Evolutionary conservation across 2,329 filamentous ascomycete genomes (phyloP), one percentile per base, ranked within the genome.

Genomic region (Monosporascus sp.): DNA sequence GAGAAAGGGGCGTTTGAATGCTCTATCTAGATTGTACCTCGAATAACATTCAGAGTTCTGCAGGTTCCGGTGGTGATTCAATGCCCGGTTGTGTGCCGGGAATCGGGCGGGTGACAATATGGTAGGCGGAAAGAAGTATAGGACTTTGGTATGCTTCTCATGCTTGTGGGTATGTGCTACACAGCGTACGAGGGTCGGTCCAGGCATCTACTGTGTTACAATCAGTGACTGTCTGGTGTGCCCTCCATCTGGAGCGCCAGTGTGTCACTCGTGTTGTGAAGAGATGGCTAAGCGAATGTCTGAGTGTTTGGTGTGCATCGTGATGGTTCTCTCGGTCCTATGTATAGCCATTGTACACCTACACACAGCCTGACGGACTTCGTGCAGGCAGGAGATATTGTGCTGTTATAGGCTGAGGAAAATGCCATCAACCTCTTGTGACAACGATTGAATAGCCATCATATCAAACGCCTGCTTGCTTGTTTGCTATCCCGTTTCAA

Each of bases 11-110:
- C 62, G 62, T 65, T 57, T 61, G 65, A 65, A 57, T 65, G 65
- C 61, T 62, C 56, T 65, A 64, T 65, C 64, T 73, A 74, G 69
- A 73, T 67, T 72, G 71, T 69, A 69, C 61, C 58, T 67, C 67
- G 62, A 73, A 72, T 73, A 71, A 72, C 68, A 74, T 69, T 61
- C 61, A 68, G 65, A 68, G 66, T 70, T 66, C 67, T 62, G 59
- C 57, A 59, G 63, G 62, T 60, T 58, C 63, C 48, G 68, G 62
- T 63, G 63, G 56, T 50, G 62, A 59, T 58, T 56, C 46, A 39
- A 51, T 51, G 53, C 54, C 53, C 56, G 59, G 48, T 59, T 52
- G 39, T 56, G 39, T 56, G 55, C 52, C 58, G 53, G 56, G 53
- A 51, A 48, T 49, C 53, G 53, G 54, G 41, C 56, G 51, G 51